Evolutionary conservation across 208 protist species (phyloP), one percentile per base, ranked within the genome.

Genomic region (Balamuthia mandrillaris): DNA sequence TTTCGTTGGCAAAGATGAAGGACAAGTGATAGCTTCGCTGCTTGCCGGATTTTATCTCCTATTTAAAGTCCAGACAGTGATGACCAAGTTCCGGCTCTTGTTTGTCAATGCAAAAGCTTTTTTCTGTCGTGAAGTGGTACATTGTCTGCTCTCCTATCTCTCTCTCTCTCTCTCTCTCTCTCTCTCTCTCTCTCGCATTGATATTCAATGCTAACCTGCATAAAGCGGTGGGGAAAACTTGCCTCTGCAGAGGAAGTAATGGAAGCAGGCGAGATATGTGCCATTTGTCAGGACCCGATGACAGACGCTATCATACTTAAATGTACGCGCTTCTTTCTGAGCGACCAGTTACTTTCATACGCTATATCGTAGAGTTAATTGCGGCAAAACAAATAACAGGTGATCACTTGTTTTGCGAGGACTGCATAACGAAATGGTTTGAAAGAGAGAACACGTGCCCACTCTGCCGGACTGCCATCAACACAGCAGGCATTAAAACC

Each of bases 341-440:
- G 27, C 52, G 66, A 37, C 66, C 54, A 9, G 75, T 86, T 45
- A 79, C 70, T 56, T 18, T 10, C 27, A 9, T 24, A 68, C 14
- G 4, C 12, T 39, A 27, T 5, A 10, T 68, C 42, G 56, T 6
- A n/a, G n/a, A n/a, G n/a, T n/a, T n/a, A n/a, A n/a, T n/a, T n/a
- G n/a, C n/a, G n/a, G n/a, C 5, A 27, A 37, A 58, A 74, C 16
- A 68, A 4, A 29, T 81, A 5, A 31, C 81, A 81, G 83, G 86
- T 60, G 79, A 81, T 21, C 86, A 88, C 72, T 41, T 88, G n/a
- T 88, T 70, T 65, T 88, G 86, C 56, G 86, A 88, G 35, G 79
- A 86, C n/a, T 88, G 86, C 79, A 44, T 88, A 0, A 82, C 63
- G 16, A 63, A 63, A 35, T 88, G 86, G 86, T 86, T 88, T 51